Evolutionary conservation across 345 rosid genomes (phyloP).

Genomic region (Eucalyptus tenuipes): DNA sequence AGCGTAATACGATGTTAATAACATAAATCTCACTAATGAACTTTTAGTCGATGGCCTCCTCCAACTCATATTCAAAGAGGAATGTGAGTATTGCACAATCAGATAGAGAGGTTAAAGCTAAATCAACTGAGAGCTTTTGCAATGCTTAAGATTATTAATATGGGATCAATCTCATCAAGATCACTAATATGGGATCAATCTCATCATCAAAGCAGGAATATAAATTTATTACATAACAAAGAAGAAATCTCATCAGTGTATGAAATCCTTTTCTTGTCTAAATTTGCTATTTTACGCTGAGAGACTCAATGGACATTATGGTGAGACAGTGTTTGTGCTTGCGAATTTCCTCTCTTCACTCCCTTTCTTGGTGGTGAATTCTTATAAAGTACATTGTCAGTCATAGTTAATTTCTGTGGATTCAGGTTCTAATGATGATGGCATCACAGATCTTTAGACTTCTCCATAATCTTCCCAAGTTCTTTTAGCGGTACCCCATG

Average conservation of each 20-base stretch:
- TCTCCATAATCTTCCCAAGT: not conserved
- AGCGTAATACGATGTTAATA: not conserved
- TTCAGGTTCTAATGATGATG: not conserved
- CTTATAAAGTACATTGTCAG: not conserved
- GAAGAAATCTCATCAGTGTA: not conserved
- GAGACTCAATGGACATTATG: not conserved
- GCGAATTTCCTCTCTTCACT: not conserved
- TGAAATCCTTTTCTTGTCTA: not conserved
- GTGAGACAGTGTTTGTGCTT: not conserved
- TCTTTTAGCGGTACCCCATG: not conserved
- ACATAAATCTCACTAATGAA: not conserved
- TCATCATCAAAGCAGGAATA: too few species aligned
- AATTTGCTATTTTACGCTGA: not conserved
- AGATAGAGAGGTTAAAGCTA: not conserved
- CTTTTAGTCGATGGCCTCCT: not conserved
- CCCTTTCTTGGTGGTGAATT: not conserved
- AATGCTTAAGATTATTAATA: not conserved
- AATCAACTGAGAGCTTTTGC: not conserved
- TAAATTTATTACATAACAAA: too few species aligned
- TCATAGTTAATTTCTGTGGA: not conserved
- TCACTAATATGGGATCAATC: not conserved
- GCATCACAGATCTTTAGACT: not conserved
- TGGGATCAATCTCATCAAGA: not conserved
- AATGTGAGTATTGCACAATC: not conserved
- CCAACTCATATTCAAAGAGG: not conserved